Evolutionary conservation across 306 rosid genomes (phyloP).

Genomic region (Quercus engelmannii): DNA sequence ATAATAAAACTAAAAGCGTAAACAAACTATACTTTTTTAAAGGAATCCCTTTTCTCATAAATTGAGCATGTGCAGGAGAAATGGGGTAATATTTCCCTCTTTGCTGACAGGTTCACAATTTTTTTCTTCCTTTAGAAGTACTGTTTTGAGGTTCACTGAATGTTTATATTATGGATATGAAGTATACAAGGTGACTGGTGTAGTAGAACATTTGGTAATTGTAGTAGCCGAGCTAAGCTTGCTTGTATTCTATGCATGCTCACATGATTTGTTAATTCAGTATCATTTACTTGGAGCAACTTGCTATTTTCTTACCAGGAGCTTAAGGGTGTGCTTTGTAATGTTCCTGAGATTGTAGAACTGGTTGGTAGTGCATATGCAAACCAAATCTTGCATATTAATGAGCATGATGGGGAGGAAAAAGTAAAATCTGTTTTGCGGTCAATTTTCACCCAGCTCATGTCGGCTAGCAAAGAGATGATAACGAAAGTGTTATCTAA

Average conservation of each 20-base stretch:
- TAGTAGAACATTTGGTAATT: background rate
- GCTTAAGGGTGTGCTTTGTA: constrained; percentile 64
- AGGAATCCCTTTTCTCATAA: background rate
- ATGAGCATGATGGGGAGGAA: constrained; percentile 50
- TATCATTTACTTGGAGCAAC: constrained; percentile 12
- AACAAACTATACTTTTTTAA: background rate
- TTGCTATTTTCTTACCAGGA: constrained; percentile 51
- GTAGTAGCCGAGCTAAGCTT: background rate
- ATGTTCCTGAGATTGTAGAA: constrained; percentile 73
- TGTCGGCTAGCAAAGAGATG: constrained; percentile 65
- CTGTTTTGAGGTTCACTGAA: background rate
- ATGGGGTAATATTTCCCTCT: background rate
- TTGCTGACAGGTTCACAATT: background rate
- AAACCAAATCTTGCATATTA: constrained; percentile 38
- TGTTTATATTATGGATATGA: background rate
- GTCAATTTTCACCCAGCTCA: constrained; percentile 66
- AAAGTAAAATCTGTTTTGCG: constrained; percentile 53
- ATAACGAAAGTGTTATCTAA: constrained; percentile 47
- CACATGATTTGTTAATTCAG: background rate
- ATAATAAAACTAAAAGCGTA: too few relatives aligned
- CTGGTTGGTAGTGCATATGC: constrained; percentile 62
- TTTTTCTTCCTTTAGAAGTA: background rate
- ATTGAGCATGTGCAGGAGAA: background rate
- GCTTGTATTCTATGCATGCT: background rate
- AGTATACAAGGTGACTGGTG: background rate